phyloP scores from a whole-genome alignment of 176 grass and related monocot species.

The Olyra latifolia region DNA sequence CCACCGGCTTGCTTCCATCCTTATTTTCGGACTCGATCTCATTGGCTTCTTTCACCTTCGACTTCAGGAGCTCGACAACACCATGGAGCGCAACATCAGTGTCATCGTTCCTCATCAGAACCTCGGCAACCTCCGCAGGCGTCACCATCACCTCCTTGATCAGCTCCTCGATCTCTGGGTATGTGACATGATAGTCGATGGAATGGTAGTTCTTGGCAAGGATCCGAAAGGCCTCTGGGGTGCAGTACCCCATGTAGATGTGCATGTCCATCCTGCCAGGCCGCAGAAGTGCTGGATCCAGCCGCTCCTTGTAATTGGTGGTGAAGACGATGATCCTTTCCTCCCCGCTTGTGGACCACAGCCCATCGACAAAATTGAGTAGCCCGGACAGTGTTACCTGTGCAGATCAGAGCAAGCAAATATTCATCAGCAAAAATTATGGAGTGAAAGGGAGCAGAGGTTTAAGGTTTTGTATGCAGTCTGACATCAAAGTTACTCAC shows the following conservation, averaged over 20 bases:
- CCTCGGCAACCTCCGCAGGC: conserved; percentile 44
- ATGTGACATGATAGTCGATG: conserved; percentile 1
- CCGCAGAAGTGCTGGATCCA: conserved; percentile 59
- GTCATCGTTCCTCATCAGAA: conserved; percentile 22
- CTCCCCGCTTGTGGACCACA: conserved; percentile 58
- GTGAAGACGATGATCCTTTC: conserved; percentile 58
- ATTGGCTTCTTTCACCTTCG: conserved; percentile 30
- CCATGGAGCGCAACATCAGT: not conserved
- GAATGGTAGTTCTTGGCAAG: conserved; percentile 46
- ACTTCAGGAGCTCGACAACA: not conserved
- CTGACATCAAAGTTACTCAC: no score
- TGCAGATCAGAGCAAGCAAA: no score
- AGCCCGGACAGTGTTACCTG: conserved; percentile 55
- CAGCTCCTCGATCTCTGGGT: not conserved
- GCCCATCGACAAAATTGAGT: conserved; percentile 61
- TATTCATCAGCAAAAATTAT: no score
- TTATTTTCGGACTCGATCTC: conserved; percentile 3
- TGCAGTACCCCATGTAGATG: conserved; percentile 48
- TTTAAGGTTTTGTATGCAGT: no score
- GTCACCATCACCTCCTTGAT: conserved; percentile 32
- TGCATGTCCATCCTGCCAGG: conserved; percentile 67
- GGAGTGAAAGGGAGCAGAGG: no score
- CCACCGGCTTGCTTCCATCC: not conserved
- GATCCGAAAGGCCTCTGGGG: conserved; percentile 38
- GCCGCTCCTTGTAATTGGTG: conserved; percentile 54